Conservation (phyloP, 176 grass and related monocot genomes). For the Avena atlantica region DNA sequence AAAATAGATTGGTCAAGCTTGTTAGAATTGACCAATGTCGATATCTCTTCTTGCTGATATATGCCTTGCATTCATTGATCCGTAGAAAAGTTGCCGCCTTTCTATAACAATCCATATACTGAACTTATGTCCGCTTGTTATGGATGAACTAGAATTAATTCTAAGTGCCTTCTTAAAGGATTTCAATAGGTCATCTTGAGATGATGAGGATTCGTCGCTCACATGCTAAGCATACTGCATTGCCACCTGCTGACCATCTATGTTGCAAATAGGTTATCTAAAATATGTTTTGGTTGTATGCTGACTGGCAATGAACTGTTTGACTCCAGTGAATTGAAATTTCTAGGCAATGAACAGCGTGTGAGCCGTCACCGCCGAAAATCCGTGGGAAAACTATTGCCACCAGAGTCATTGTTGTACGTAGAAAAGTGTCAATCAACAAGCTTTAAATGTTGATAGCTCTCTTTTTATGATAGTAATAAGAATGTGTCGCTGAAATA, state of each 20-base stretch:
- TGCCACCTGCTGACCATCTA: not conserved
- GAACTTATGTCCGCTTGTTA: too few species aligned
- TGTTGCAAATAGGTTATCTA: not conserved
- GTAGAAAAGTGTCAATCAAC: too few species aligned
- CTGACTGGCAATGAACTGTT: not conserved
- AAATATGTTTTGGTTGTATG: too few species aligned
- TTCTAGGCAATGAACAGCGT: not conserved
- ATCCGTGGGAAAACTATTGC: not conserved
- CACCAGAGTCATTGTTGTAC: too few species aligned
- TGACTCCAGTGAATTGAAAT: not conserved
- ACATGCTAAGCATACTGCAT: not conserved
- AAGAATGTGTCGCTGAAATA: not conserved
- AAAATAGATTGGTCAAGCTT: too few species aligned
- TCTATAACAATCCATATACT: not conserved
- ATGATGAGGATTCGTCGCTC: not conserved
- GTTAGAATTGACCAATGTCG: too few species aligned
- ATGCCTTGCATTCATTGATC: not conserved
- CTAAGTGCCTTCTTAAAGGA: too few species aligned
- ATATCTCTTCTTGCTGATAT: too few species aligned
- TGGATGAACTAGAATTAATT: too few species aligned
- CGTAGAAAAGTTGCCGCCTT: constrained; percentile 21
- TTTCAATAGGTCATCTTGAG: too few species aligned
- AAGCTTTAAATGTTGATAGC: not conserved
- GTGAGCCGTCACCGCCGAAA: not conserved
- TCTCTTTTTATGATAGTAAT: not conserved